These are phyloP conservation scores for Hordeum pubiflorum DNA, from an alignment of 202 grass and related monocot genomes.

Conservation along the genomic window DNA sequence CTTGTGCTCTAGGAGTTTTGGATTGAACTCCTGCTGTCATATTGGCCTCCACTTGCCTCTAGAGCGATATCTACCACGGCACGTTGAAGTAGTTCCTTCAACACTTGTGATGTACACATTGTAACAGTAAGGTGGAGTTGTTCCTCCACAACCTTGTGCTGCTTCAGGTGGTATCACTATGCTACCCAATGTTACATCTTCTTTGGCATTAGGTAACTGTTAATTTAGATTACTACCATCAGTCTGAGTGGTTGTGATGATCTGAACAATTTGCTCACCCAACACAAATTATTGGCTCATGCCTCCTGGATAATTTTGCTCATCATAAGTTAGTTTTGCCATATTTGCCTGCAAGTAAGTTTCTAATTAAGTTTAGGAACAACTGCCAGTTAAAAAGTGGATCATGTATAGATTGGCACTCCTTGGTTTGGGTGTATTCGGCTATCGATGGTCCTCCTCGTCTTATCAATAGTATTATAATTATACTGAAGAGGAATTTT, in stretches of 20 bases:
- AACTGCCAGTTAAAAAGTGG: not conserved
- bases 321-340: not conserved
- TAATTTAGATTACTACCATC: not conserved
- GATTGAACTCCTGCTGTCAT: too few relatives aligned
- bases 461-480: too few relatives aligned
- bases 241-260: not conserved
- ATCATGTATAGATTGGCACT: not conserved
- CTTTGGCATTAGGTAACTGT: not conserved
- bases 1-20: too few relatives aligned
- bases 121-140: too few relatives aligned
- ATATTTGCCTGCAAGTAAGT: not conserved
- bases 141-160: too few relatives aligned
- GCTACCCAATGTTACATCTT: not conserved
- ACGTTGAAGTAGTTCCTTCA: too few relatives aligned
- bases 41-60: too few relatives aligned
- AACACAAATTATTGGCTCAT: not conserved
- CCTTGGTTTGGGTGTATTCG: not conserved
- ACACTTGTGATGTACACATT: too few relatives aligned
- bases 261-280: not conserved
- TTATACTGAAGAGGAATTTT: too few relatives aligned
- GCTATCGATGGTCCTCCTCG: not conserved
- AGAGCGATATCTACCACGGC: too few relatives aligned
- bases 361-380: not conserved
- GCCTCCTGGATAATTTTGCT: not conserved
- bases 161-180: not conserved